Evolutionary conservation across 306 rosid genomes (phyloP), one percentile per base, ranked within the genome.

Genomic region (Sindora glabra): DNA sequence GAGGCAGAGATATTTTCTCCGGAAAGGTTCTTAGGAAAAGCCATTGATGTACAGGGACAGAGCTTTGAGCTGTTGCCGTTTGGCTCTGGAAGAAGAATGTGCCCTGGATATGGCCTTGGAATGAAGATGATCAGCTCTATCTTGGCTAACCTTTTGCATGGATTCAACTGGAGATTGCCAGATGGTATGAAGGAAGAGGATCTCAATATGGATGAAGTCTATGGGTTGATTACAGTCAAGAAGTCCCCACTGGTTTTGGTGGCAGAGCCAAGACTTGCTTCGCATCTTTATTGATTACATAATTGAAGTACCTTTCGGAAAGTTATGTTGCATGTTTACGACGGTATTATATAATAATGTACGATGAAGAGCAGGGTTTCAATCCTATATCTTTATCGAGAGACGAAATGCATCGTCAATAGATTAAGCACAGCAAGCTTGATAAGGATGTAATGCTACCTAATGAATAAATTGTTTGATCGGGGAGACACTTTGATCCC

Each of bases 81-180:
- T 61, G 68, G 80, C 10, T 68, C 68, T 3, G 75, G 80, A 12
- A 51, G 72, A 46, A 69, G 80, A 62, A 74, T 56, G 62, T 56
- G 62, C 48, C 62, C 62, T 21, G 62, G 34, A 7, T 56, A 56
- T n/a, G 22, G 33, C 33, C 33, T 56, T 11, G 62, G 22, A 56
- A 30, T 37, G 3, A 56, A 56, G 48, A 38, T 56, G 48, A 21
- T 56, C 11, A 19, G 19, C 5, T 37, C 62, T 1, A 56, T 6
- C 33, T 37, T 56, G 33, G 62, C 48, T 14, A 56, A 56, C 15
- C 32, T 74, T 63, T 55, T 74, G 27, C 79, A 74, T 42, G 79
- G 75, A 10, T 74, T 74, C 13, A 64, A 10, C 4, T 56, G 62
- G 62, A 56, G 14, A 36, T 22, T 56, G 13, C 6, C 46, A 4